Conservation (phyloP, 1,284 basidiomycete species). For the Dichomitus squalens region DNA sequence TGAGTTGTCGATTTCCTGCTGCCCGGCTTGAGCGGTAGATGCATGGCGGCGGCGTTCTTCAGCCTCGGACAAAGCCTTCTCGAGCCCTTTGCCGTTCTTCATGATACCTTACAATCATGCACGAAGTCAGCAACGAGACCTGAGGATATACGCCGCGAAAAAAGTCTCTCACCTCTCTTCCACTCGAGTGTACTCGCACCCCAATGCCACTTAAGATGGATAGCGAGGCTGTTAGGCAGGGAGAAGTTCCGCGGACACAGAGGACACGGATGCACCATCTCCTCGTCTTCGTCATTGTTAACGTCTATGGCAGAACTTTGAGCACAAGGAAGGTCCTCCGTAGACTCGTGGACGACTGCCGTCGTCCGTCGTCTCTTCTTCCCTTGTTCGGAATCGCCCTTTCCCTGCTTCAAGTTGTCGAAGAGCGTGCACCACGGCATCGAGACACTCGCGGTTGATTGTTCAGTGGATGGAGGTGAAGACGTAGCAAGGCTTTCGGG, state of each 20-base stretch:
- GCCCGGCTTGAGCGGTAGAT: neutral
- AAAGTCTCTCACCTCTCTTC: slow-evolving; percentile 19
- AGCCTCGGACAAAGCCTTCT: neutral
- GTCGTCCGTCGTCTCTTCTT: neutral
- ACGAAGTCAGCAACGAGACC: neutral
- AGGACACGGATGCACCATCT: slow-evolving; percentile 25
- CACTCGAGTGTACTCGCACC: slow-evolving; percentile 24
- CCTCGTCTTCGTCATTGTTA: neutral
- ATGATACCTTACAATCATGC: slow-evolving; percentile 14
- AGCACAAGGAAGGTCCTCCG: neutral
- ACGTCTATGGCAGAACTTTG: neutral
- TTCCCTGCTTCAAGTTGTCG: slow-evolving; percentile 11
- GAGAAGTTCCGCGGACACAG: slow-evolving; percentile 32
- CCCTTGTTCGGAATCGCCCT: neutral
- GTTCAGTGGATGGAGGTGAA: neutral
- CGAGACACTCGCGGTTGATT: neutral
- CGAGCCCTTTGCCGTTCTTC: slow-evolving; percentile 12
- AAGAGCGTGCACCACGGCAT: slow-evolving; percentile 18
- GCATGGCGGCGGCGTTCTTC: neutral
- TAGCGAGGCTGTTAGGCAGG: slow-evolving; percentile 32
- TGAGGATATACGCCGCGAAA: neutral
- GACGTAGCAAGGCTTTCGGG: neutral
- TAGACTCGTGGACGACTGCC: neutral
- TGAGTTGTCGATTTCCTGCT: neutral
- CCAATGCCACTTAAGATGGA: slow-evolving; percentile 37